Evolutionary conservation across 1,284 basidiomycete species (phyloP).

Genomic region (Rhodotorula mucilaginosa): DNA sequence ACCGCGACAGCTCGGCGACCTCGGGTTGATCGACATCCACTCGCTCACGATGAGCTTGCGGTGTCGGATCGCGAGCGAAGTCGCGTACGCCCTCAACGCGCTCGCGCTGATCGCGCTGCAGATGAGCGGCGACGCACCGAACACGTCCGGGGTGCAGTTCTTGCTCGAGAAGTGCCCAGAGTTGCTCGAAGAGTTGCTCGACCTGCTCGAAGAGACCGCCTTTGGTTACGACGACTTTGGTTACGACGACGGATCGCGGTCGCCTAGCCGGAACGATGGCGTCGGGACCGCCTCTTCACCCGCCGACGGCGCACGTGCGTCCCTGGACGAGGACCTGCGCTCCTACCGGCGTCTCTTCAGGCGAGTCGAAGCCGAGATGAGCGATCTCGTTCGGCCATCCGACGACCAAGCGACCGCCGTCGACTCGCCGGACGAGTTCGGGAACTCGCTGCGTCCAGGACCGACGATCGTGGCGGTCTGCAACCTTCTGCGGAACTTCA

Average conservation of each 20-base stretch:
- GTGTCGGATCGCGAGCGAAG: slow-evolving; percentile 75
- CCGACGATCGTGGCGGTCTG: slow-evolving; percentile 68
- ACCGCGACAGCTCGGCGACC: slow-evolving; percentile 50
- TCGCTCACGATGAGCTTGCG: slow-evolving; percentile 83
- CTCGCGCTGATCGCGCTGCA: slow-evolving; percentile 72
- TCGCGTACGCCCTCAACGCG: slow-evolving; percentile 86
- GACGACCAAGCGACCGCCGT: background rate
- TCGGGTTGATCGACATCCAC: slow-evolving; percentile 78
- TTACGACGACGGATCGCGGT: slow-evolving; percentile 44
- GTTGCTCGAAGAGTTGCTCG: slow-evolving; percentile 80
- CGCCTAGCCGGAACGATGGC: slow-evolving; percentile 41
- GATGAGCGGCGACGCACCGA: slow-evolving; percentile 46
- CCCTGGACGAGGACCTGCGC: background rate
- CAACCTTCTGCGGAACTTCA: slow-evolving; percentile 84
- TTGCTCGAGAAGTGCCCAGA: slow-evolving; percentile 72
- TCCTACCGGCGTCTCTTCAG: slow-evolving; percentile 67
- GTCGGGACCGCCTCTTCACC: background rate
- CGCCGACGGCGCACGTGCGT: too few relatives aligned
- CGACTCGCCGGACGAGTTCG: background rate
- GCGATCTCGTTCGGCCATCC: slow-evolving; percentile 31
- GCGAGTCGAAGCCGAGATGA: slow-evolving; percentile 51
- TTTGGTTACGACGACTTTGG: slow-evolving; percentile 61
- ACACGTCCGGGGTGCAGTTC: slow-evolving; percentile 60
- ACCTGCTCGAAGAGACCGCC: slow-evolving; percentile 77
- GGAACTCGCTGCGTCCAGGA: slow-evolving; percentile 55